A percentile compares a stretch with the other conserved stretches of the same genome.
Evolutionary conservation across 2,329 filamentous ascomycete genomes (phyloP).

Genomic region (Aureobasidium musti): DNA sequence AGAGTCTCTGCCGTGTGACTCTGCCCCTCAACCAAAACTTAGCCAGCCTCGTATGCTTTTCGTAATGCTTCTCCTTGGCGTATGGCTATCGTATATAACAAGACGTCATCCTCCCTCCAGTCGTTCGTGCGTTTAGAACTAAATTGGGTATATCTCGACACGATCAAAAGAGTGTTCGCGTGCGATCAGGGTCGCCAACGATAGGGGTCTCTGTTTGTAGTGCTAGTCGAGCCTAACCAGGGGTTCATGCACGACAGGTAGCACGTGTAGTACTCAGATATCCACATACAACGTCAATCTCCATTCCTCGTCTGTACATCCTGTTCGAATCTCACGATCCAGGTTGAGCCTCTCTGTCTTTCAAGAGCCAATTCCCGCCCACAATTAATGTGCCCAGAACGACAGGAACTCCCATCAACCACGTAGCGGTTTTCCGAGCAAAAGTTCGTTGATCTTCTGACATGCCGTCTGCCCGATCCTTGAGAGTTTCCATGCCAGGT

Average conservation of each 20-base stretch:
- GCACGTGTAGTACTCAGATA: slow-evolving; percentile 3
- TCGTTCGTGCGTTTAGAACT: neutral
- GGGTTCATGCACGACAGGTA: slow-evolving; percentile 15
- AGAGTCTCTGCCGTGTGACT: neutral
- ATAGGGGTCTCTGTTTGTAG: neutral
- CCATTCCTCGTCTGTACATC: neutral
- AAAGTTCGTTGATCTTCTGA: slow-evolving; percentile 36
- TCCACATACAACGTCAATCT: slow-evolving; percentile 1
- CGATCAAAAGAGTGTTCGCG: neutral
- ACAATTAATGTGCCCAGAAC: slow-evolving; percentile 32
- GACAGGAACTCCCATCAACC: slow-evolving; percentile 34
- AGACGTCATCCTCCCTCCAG: slow-evolving; percentile 7
- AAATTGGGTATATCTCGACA: neutral
- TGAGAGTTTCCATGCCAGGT: slow-evolving; percentile 36
- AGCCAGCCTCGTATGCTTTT: slow-evolving; percentile 12
- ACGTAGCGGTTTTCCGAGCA: slow-evolving; percentile 33
- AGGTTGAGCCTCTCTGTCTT: neutral
- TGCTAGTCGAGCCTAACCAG: neutral
- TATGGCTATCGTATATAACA: neutral
- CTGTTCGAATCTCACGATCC: neutral
- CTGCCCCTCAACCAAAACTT: neutral
- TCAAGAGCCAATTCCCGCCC: slow-evolving; percentile 24
- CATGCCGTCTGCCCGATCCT: slow-evolving; percentile 34
- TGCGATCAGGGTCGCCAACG: neutral
- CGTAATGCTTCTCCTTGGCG: slow-evolving; percentile 22